Base-by-base conservation (phyloP, 164 flowering plant species). In the Euptelea pleiosperma region DNA sequence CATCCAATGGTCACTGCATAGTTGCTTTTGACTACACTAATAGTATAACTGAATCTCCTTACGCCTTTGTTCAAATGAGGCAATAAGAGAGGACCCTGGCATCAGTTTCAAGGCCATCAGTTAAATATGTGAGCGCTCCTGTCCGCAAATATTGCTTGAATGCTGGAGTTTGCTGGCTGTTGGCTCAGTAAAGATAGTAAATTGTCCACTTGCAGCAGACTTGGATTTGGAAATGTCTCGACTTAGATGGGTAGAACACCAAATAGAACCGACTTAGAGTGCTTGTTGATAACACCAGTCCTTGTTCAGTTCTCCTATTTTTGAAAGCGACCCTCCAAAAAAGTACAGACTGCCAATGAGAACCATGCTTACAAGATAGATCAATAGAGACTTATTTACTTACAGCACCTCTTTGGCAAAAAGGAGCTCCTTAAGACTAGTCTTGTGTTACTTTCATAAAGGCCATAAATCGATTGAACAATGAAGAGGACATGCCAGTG, bases 331-430 rank as follows among this genome's bases (percentile, higher is more conserved):
- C 49, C 49, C 1, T 45, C 8, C 8, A 45, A 45, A 24, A 45
- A 16, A 45, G 49, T 45, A 16, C n/a, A 40, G 19, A 40, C 44
- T 3, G 4, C 44, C 44, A 4, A 40, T 40, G 44, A 40, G 19
- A 40, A 40, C 44, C 44, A 40, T 40, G 44, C 44, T 40, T 15
- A 40, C 8, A 40, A 40, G 44, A 40, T 15, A 40, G 44, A 40
- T 40, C 44, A 40, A 40, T 40, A 40, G 44, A 40, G 44, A 40
- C 39, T 35, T 42, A 9, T 42, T 42, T 42, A 42, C 46, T 42
- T 42, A 42, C 22, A 42, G 46, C 14, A 15, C 46, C 46, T 42
- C 46, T 42, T 42, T 15, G 46, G 19, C 11, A 4, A 42, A 42
- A n/a, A 42, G 46, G 46, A 42, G 46, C 7, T n/a, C 46, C 21